These are phyloP conservation scores for Xylogone sp. DNA, from an alignment of 2,329 filamentous ascomycete species.

Conservation along the genomic window DNA sequence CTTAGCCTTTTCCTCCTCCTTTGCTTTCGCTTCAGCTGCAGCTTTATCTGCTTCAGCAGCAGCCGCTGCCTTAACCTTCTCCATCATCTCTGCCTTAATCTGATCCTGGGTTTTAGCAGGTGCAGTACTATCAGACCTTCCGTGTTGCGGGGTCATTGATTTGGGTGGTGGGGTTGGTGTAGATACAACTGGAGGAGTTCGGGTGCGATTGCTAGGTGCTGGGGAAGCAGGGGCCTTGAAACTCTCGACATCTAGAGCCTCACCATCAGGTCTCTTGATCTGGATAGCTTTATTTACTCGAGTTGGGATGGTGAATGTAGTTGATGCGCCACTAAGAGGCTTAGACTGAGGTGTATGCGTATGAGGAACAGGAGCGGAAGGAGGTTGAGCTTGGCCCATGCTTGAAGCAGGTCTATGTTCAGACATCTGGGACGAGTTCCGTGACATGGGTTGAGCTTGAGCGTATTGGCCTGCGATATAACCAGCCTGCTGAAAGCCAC, in stretches of 20 bases:
- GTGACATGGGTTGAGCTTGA: slow-evolving; percentile 69
- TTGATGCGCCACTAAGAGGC: slow-evolving; percentile 35
- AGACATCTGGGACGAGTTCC: slow-evolving; percentile 78
- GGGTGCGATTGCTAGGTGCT: slow-evolving; percentile 49
- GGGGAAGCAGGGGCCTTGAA: slow-evolving; percentile 61
- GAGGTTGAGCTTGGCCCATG: slow-evolving; percentile 29
- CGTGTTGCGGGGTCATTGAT: slow-evolving; percentile 61
- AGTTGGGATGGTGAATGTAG: slow-evolving; percentile 23
- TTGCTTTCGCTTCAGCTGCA: slow-evolving; percentile 27
- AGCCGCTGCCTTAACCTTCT: slow-evolving; percentile 35
- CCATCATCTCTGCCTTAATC: slow-evolving; percentile 76
- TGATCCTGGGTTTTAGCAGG: slow-evolving; percentile 72
- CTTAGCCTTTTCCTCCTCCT: slow-evolving; percentile 22
- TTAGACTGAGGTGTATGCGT: slow-evolving; percentile 57
- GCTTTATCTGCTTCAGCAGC: slow-evolving; percentile 23
- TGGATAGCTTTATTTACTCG: slow-evolving; percentile 70
- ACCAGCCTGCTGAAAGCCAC: slow-evolving; percentile 40
- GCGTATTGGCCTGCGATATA: slow-evolving; percentile 31
- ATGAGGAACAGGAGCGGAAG: slow-evolving; percentile 30
- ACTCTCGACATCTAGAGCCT: slow-evolving; percentile 66
- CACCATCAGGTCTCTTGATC: slow-evolving; percentile 81
- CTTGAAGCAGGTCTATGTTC: slow-evolving; percentile 48
- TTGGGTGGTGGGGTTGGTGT: slow-evolving; percentile 79
- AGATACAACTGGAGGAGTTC: slow-evolving; percentile 62
- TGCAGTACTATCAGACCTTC: slow-evolving; percentile 65